phyloP scores from a whole-genome alignment of 2,329 filamentous ascomycete genomes.

The Fusarium annulatum region DNA sequence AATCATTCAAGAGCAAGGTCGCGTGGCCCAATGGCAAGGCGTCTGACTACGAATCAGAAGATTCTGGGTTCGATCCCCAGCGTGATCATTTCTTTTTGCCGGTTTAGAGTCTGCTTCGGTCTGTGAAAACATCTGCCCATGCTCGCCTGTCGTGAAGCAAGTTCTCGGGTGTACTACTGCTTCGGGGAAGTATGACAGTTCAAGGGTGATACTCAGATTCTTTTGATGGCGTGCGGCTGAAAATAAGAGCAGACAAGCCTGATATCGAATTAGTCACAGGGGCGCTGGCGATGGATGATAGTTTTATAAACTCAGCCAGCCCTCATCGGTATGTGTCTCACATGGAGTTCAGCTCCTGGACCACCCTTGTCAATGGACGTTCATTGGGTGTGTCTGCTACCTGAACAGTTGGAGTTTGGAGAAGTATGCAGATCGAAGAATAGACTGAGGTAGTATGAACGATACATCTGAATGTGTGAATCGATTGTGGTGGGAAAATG shows the following conservation, averaged over 20 bases:
- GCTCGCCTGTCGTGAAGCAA: not conserved
- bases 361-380: conserved; percentile 12
- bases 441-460: not conserved
- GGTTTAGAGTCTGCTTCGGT: not conserved
- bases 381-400: not conserved
- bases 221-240: not conserved
- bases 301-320: not conserved
- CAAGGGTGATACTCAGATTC: not conserved
- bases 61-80: conserved; percentile 46
- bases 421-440: not conserved
- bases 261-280: not conserved
- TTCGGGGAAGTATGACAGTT: not conserved
- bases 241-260: not conserved
- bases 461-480: not conserved
- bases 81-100: conserved; percentile 20
- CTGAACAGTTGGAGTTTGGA: not conserved
- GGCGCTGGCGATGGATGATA: not conserved
- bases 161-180: not conserved
- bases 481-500: not conserved
- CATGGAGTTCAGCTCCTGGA: conserved; percentile 17
- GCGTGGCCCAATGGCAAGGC: conserved; percentile 43
- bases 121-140: not conserved
- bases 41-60: conserved; percentile 47
- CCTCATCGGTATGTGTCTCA: conserved; percentile 25
- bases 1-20: not conserved